Evolutionary conservation across 768 basidiomycete species (phyloP), one percentile per base, ranked within the genome.

Genomic region (Lentinula detonsa): DNA sequence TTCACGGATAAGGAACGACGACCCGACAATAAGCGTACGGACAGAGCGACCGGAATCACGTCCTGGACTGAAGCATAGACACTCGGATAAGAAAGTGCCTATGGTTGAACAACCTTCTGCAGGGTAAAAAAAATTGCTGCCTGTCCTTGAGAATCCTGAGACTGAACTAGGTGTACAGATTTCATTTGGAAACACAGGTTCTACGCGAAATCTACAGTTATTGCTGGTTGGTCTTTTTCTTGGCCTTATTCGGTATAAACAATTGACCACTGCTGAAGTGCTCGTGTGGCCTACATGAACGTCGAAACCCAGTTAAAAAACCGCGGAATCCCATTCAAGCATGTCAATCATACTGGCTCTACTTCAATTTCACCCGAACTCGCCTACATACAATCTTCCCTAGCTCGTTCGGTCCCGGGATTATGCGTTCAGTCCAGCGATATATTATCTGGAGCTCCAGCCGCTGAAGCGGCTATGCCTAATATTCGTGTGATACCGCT

Each of bases 381-480:
- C 33, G 75, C 76, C 3, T 78, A 85, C 57, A 77, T 85, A 15
- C 88, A 91, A 62, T 92, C 89, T 4, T 85, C 87, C 0, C 80
- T 92, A 21, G 83, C 87, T 0, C 85, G 84, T 33, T 87, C 90
- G 15, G 86, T 96, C 7, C 94, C 94, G 0, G 88, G 86, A 1
- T 78, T 96, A 2, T 91, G 89, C 62, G 92, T 96, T 10, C 84
- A 89, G 66, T 90, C 93, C 0, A 79, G 84, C 16, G 85, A 93
- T 66, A 89, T 95, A 50, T 77, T 94, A 21, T 87, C 87, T 0
- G 90, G 90, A 6, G 90, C 87, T 2, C 89, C 91, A 3, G 93
- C 93, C 4, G 90, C 88, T 21, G 93, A 95, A 69, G 93, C 93
- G 4, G 93, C 93, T 4, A 92, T 94, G 91, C 87, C 92, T 6